phyloP scores from a whole-genome alignment of 306 rosid species.

The Cucurbita pepo region DNA sequence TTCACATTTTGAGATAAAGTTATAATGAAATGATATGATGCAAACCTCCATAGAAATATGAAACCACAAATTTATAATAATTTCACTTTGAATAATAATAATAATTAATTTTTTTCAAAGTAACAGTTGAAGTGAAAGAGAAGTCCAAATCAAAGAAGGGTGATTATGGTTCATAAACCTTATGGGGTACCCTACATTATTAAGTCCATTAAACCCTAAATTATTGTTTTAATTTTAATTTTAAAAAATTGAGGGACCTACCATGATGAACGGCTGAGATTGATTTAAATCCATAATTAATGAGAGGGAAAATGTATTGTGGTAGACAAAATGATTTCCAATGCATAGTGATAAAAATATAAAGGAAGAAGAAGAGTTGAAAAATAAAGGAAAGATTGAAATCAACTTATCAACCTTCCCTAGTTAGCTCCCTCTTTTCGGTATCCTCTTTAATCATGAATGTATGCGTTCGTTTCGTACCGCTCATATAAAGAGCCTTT shows the following conservation, averaged over 20 bases:
- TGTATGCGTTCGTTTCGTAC: not conserved
- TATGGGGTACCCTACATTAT: not conserved
- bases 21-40: not conserved
- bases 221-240: too few relatives aligned
- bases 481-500: not conserved
- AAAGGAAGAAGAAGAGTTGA: not conserved
- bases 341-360: not conserved
- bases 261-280: conserved; percentile 24
- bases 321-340: conserved; percentile 55
- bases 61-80: not conserved
- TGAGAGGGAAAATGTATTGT: conserved; percentile 19
- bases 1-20: not conserved
- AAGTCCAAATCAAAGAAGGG: not conserved
- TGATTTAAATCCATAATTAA: not conserved
- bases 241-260: conserved; percentile 17
- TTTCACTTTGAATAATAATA: not conserved
- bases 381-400: not conserved
- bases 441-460: conserved; percentile 11
- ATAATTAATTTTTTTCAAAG: not conserved
- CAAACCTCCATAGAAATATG: not conserved
- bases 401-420: conserved; percentile 22
- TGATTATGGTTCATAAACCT: not conserved
- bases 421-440: not conserved
- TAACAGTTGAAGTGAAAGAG: not conserved
- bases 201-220: not conserved